Percentiles rank a stretch among this genome's conserved stretches.
These are phyloP conservation scores for Persicaria maculosa DNA, from an alignment of 148 eudicot genomes.

Conservation along the genomic window DNA sequence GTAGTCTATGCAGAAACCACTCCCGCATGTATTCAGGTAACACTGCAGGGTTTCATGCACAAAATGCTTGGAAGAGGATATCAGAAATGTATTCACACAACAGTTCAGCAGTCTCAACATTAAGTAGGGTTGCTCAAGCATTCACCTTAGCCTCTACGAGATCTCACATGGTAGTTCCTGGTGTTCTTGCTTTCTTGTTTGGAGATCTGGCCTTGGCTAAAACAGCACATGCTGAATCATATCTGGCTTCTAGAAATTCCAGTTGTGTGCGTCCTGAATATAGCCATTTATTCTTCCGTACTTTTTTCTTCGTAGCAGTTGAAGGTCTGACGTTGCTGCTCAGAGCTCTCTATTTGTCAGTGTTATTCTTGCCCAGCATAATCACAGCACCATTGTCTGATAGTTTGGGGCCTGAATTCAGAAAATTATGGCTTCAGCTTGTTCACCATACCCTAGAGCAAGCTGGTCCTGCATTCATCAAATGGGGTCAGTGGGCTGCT, in stretches of 20 bases:
- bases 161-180: slow-evolving; percentile 27
- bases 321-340: slow-evolving; percentile 25
- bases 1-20: slow-evolving; percentile 10
- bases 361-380: slow-evolving; percentile 32
- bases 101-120: slow-evolving; percentile 6
- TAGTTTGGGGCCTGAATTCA: slow-evolving; percentile 31
- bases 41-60: slow-evolving; percentile 25
- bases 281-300: slow-evolving; percentile 22
- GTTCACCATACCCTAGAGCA: slow-evolving; percentile 31
- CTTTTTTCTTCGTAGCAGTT: slow-evolving; percentile 12
- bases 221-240: slow-evolving; percentile 22
- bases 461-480: slow-evolving; percentile 43
- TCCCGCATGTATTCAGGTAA: slow-evolving; percentile 17
- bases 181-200: slow-evolving; percentile 25
- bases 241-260: slow-evolving; percentile 15
- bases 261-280: slow-evolving; percentile 19
- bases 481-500: slow-evolving; percentile 49
- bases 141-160: slow-evolving; percentile 30
- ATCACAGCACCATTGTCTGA: slow-evolving; percentile 38
- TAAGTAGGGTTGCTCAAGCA: slow-evolving; percentile 28
- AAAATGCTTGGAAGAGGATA: slow-evolving; percentile 23
- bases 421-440: slow-evolving; percentile 35
- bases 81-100: slow-evolving; percentile 16
- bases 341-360: slow-evolving; percentile 27
- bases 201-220: slow-evolving; percentile 24